A percentile compares a stretch with the other conserved stretches of the same genome.
Evolutionary conservation across 208 protist genomes (phyloP).

Genomic region (Phytomonas francai): DNA sequence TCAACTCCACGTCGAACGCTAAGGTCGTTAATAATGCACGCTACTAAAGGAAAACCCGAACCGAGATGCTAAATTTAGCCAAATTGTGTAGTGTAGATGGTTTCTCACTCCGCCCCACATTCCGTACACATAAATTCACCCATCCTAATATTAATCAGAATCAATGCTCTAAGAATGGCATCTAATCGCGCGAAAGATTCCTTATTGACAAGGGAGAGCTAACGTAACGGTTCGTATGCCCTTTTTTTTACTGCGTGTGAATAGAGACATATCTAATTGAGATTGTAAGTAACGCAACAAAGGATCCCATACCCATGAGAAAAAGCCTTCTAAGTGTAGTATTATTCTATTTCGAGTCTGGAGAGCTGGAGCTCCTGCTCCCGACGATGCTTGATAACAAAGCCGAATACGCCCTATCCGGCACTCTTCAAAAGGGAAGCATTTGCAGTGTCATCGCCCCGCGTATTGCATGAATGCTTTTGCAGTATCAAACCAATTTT

Average conservation of each 20-base stretch:
- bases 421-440: constrained; percentile 65
- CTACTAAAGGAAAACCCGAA: neutral
- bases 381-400: constrained; percentile 49
- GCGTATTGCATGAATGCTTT: constrained; percentile 82
- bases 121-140: neutral
- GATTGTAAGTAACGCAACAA: neutral
- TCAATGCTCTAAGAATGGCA: no score
- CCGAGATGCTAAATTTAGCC: neutral
- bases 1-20: neutral
- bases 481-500: constrained; percentile 80
- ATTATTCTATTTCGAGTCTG: neutral
- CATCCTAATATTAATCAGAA: neutral
- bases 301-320: neutral
- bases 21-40: neutral
- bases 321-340: neutral
- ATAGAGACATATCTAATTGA: neutral
- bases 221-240: neutral
- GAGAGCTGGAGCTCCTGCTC: constrained; percentile 18
- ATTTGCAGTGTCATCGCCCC: constrained; percentile 70
- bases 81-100: neutral
- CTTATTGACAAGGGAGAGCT: neutral
- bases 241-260: constrained; percentile 11
- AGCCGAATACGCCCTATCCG: constrained; percentile 65
- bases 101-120: neutral
- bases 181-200: no score